These are phyloP conservation scores for Yamadazyma membranifaciens DNA, from an alignment of 1,139 yeast genomes.

Conservation along the genomic window DNA sequence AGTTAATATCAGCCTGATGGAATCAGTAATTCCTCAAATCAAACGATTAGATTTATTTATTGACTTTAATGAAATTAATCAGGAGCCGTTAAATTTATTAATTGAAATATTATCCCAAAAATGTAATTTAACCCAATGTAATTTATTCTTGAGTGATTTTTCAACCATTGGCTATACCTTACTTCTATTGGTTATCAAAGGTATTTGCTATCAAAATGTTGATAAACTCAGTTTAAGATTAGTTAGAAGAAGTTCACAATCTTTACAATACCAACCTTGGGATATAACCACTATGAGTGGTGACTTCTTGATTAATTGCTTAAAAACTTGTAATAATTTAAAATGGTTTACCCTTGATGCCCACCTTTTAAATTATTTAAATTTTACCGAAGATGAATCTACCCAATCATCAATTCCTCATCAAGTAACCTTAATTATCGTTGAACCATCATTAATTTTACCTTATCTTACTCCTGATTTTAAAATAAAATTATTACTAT, in stretches of 20 bases:
- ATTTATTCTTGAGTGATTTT: slow-evolving; percentile 21
- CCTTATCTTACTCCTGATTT: slow-evolving; percentile 15
- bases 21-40: slow-evolving; percentile 12
- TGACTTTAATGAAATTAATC: slow-evolving; percentile 21
- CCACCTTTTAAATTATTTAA: slow-evolving; percentile 12
- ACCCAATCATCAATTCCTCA: not conserved
- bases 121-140: slow-evolving; percentile 15
- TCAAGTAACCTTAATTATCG: slow-evolving; percentile 7
- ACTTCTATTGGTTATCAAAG: slow-evolving; percentile 16
- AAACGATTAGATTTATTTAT: slow-evolving; percentile 25
- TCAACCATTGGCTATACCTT: slow-evolving; percentile 16
- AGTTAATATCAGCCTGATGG: slow-evolving; percentile 14
- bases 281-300: slow-evolving; percentile 10
- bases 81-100: not conserved
- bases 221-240: slow-evolving; percentile 16
- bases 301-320: slow-evolving; percentile 8
- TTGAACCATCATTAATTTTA: slow-evolving; percentile 20
- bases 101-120: not conserved
- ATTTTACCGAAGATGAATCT: not conserved
- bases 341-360: slow-evolving; percentile 14
- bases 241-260: slow-evolving; percentile 13
- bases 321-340: slow-evolving; percentile 9
- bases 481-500: slow-evolving; percentile 12
- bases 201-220: slow-evolving; percentile 12
- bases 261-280: slow-evolving; percentile 1